Conservation (phyloP, 768 basidiomycete species). For the Botryobasidium botryosum region DNA sequence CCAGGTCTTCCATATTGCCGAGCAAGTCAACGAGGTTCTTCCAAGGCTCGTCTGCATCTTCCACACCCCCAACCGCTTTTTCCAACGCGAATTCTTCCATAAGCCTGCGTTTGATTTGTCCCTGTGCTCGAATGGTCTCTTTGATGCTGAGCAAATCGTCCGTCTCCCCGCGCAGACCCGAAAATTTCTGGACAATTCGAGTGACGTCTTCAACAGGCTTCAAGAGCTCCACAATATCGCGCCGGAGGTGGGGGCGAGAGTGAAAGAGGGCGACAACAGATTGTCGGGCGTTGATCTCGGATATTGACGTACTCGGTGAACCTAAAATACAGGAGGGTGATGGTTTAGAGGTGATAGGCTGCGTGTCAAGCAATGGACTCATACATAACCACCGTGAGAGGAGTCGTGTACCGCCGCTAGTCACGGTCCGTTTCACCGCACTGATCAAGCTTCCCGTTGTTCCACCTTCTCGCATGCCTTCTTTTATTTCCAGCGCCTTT, state of each 20-base stretch:
- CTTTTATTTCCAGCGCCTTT: slow-evolving; percentile 72
- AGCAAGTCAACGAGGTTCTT: slow-evolving; percentile 35
- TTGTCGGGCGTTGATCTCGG: slow-evolving; percentile 58
- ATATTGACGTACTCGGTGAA: slow-evolving; percentile 63
- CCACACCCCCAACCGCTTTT: slow-evolving; percentile 9
- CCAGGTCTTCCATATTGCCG: slow-evolving; percentile 33
- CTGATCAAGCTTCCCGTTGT: slow-evolving; percentile 56
- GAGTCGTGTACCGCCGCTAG: slow-evolving; percentile 59
- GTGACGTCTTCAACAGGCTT: slow-evolving; percentile 47
- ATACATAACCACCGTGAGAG: slow-evolving; percentile 64
- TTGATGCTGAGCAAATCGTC: slow-evolving; percentile 50
- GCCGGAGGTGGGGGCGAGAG: slow-evolving; percentile 39
- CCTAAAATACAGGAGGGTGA: too few relatives aligned
- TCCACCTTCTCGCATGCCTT: slow-evolving; percentile 56
- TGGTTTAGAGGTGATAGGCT: not conserved
- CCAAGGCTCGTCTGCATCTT: slow-evolving; percentile 27
- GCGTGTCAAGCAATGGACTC: slow-evolving; percentile 14
- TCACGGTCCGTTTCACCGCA: slow-evolving; percentile 58
- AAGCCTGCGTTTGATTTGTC: slow-evolving; percentile 32
- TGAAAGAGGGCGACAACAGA: slow-evolving; percentile 60
- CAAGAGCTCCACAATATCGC: slow-evolving; percentile 41
- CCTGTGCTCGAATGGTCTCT: slow-evolving; percentile 45
- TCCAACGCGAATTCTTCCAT: slow-evolving; percentile 29
- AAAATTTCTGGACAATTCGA: slow-evolving; percentile 62
- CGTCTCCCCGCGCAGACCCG: slow-evolving; percentile 47